Evolutionary conservation across 345 rosid genomes (phyloP).

Genomic region (Gossypium turneri): DNA sequence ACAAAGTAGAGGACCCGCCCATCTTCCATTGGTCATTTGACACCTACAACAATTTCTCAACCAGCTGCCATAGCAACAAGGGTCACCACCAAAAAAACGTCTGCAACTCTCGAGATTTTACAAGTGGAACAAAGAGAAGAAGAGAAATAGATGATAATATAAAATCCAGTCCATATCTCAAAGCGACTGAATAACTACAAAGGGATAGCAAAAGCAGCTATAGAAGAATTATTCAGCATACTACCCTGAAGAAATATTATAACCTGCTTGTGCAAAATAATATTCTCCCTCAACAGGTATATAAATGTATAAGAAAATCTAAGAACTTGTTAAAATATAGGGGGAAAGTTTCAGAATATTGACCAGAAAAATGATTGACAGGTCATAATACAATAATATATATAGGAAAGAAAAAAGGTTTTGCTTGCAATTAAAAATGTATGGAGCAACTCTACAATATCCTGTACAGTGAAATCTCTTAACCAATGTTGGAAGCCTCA

Average conservation of each 20-base stretch:
- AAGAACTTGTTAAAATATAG: not conserved
- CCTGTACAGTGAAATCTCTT: not conserved
- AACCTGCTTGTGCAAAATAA: not conserved
- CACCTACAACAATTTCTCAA: constrained; percentile 15
- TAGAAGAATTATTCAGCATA: constrained; percentile 6
- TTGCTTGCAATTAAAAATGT: not conserved
- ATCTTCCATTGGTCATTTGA: constrained; percentile 18
- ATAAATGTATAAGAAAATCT: not conserved
- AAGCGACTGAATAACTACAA: constrained; percentile 3
- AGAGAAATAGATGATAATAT: not conserved
- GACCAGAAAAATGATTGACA: not conserved
- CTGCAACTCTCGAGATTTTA: constrained; percentile 29
- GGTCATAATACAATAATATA: not conserved
- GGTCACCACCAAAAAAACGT: constrained; percentile 19
- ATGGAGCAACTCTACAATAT: not conserved
- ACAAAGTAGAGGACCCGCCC: constrained; percentile 17
- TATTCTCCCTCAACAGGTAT: not conserved
- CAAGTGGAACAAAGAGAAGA: constrained; percentile 20
- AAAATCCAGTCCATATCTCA: constrained; percentile 16
- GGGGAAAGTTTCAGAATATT: not conserved
- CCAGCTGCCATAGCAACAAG: constrained; percentile 19
- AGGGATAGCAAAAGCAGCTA: not conserved
- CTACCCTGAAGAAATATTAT: not conserved
- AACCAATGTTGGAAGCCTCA: not conserved
- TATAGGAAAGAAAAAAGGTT: not conserved